These are phyloP conservation scores for Aspergillus bombycis DNA, from an alignment of 2,329 filamentous ascomycete species.

Conservation along the genomic window DNA sequence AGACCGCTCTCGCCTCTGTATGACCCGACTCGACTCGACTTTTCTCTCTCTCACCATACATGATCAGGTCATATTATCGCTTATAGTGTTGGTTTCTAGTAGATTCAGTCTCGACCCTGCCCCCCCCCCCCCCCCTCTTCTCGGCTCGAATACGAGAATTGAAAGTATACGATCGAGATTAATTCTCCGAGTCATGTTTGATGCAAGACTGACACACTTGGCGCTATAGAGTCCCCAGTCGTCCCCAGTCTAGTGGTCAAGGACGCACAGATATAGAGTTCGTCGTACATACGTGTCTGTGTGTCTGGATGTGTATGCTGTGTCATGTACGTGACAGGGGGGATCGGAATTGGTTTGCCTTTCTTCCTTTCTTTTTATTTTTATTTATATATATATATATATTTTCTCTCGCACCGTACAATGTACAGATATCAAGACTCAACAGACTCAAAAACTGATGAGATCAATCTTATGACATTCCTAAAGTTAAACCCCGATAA, in stretches of 20 bases:
- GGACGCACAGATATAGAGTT: background rate
- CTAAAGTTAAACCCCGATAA: constrained; percentile 3
- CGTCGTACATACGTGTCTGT: background rate
- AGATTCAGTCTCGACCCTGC: background rate
- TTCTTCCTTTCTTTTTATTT: background rate
- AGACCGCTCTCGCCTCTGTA: background rate
- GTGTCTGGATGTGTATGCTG: background rate
- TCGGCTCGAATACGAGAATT: background rate
- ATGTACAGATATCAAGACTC: too few species aligned
- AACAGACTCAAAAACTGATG: background rate
- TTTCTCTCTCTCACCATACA: background rate
- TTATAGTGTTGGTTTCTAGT: background rate
- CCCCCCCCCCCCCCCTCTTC: background rate
- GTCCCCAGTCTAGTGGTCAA: background rate
- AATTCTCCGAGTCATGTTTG: background rate
- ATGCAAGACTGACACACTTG: background rate
- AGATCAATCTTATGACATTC: background rate
- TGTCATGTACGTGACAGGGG: background rate
- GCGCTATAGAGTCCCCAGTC: background rate
- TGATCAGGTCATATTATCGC: background rate
- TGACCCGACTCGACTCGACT: background rate
- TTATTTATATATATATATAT: too few species aligned
- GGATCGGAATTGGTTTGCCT: background rate
- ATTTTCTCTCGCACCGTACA: too few species aligned
- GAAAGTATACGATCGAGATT: background rate